A percentile compares a stretch with the other conserved stretches of the same genome.
phyloP scores from a whole-genome alignment of 495 filamentous ascomycete species.

The Hyaloscypha hepaticicola region DNA sequence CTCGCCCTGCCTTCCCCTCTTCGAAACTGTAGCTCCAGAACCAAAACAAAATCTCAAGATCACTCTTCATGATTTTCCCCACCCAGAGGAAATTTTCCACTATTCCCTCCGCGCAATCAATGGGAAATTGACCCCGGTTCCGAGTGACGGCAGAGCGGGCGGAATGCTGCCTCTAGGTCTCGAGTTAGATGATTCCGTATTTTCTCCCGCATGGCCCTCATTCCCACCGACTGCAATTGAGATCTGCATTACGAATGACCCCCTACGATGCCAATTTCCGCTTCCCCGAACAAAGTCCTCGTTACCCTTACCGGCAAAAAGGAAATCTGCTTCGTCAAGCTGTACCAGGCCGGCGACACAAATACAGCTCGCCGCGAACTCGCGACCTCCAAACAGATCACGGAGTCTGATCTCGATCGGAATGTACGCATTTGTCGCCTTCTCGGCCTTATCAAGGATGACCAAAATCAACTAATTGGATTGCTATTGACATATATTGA shows the following conservation, averaged over 20 bases:
- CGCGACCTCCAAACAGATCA: slow-evolving; percentile 18
- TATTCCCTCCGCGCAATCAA: slow-evolving; percentile 21
- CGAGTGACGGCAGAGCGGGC: slow-evolving; percentile 7
- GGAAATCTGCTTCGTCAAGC: slow-evolving; percentile 20
- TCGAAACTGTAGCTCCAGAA: slow-evolving; percentile 17
- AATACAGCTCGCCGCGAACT: slow-evolving; percentile 21
- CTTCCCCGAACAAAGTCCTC: slow-evolving; percentile 20
- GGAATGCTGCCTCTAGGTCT: slow-evolving; percentile 13
- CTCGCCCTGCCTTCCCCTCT: slow-evolving; percentile 17
- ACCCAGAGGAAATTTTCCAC: slow-evolving; percentile 18
- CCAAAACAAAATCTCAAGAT: slow-evolving; percentile 19
- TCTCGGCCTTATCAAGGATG: slow-evolving; percentile 20
- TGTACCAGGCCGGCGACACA: slow-evolving; percentile 14
- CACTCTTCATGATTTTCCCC: slow-evolving; percentile 18
- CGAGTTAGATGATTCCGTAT: slow-evolving; percentile 11
- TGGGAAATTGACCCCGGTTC: slow-evolving; percentile 17
- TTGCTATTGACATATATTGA: slow-evolving; percentile 22
- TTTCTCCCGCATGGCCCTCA: slow-evolving; percentile 19
- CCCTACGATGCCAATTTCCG: slow-evolving; percentile 16
- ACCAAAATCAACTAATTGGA: slow-evolving; percentile 17
- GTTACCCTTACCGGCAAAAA: slow-evolving; percentile 17
- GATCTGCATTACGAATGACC: slow-evolving; percentile 19
- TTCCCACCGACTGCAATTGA: slow-evolving; percentile 16
- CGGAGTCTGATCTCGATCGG: slow-evolving; percentile 20
- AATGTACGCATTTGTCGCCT: slow-evolving; percentile 22